Conservation (phyloP, 768 basidiomycete species). For the Nevesoporus exiguus region DNA sequence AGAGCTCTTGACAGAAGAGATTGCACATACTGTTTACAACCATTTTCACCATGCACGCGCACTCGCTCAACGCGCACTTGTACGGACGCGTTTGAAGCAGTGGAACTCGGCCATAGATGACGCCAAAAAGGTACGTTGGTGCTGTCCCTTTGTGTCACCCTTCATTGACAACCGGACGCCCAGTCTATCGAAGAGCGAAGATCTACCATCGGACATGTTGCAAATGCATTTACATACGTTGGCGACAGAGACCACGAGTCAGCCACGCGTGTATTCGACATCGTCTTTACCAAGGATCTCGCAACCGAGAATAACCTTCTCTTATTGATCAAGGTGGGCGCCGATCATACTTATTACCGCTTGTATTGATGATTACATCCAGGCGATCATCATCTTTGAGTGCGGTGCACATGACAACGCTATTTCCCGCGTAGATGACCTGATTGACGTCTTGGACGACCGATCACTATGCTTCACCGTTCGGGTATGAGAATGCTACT, state of each 20-base stretch:
- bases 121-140: background rate
- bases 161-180: background rate
- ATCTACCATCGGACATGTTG: background rate
- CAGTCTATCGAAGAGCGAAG: background rate
- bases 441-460: background rate
- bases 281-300: background rate
- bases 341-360: rapidly evolving
- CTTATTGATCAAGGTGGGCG: constrained; percentile 9
- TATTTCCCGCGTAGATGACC: constrained; percentile 3
- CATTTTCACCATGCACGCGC: background rate
- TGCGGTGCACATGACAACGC: constrained; percentile 5
- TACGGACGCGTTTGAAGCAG: background rate
- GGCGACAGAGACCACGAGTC: background rate
- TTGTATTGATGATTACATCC: background rate
- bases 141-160: background rate
- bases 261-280: constrained; percentile 8
- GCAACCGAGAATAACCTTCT: constrained; percentile 5
- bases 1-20: constrained; percentile 1
- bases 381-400: constrained; percentile 9
- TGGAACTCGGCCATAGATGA: background rate
- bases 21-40: background rate
- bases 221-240: background rate
- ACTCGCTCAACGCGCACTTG: constrained; percentile 1
- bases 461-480: background rate
- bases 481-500: background rate